These are phyloP conservation scores for Russula lepida DNA, from an alignment of 768 basidiomycete genomes.

Conservation along the genomic window DNA sequence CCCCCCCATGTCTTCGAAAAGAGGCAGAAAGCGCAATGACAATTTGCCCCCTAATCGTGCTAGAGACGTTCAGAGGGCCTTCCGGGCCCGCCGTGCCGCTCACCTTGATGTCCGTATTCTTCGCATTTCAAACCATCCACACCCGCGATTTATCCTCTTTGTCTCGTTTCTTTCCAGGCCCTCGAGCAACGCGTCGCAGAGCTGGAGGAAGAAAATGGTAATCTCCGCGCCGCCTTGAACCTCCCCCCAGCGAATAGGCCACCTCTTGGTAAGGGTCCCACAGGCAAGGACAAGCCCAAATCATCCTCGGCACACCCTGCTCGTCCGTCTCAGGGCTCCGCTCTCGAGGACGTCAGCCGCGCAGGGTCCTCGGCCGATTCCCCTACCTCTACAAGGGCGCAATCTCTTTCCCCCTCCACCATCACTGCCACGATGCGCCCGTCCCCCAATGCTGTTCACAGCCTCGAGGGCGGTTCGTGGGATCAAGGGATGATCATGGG, in stretches of 20 bases:
- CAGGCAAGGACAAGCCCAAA: constrained; percentile 76
- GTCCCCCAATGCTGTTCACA: constrained; percentile 24
- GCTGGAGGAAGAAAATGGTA: constrained; percentile 77
- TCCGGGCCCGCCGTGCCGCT: constrained; percentile 80
- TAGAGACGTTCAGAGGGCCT: constrained; percentile 82
- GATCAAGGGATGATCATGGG: constrained; percentile 45
- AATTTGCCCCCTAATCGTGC: constrained; percentile 75
- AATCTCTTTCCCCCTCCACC: constrained; percentile 56
- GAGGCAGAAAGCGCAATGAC: constrained; percentile 78
- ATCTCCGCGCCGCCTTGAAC: constrained; percentile 61
- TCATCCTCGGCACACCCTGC: constrained; percentile 3
- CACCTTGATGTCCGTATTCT: constrained; percentile 61
- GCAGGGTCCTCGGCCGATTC: constrained; percentile 28
- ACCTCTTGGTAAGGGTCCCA: constrained; percentile 74
- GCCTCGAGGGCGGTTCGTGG: constrained; percentile 48
- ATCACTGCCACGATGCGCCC: constrained; percentile 40
- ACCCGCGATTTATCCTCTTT: constrained; percentile 15
- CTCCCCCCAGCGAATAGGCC: constrained; percentile 67
- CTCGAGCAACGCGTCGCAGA: constrained; percentile 74
- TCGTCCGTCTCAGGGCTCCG: not conserved
- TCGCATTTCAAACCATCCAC: constrained; percentile 16
- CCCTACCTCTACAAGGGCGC: constrained; percentile 40
- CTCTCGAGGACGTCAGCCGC: constrained; percentile 20
- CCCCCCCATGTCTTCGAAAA: constrained; percentile 66
- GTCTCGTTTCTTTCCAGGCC: constrained; percentile 41